A percentile compares a stretch with the other conserved stretches of the same genome.
These are phyloP conservation scores for Suillus weaverae DNA, from an alignment of 768 basidiomycete genomes.

Conservation along the genomic window DNA sequence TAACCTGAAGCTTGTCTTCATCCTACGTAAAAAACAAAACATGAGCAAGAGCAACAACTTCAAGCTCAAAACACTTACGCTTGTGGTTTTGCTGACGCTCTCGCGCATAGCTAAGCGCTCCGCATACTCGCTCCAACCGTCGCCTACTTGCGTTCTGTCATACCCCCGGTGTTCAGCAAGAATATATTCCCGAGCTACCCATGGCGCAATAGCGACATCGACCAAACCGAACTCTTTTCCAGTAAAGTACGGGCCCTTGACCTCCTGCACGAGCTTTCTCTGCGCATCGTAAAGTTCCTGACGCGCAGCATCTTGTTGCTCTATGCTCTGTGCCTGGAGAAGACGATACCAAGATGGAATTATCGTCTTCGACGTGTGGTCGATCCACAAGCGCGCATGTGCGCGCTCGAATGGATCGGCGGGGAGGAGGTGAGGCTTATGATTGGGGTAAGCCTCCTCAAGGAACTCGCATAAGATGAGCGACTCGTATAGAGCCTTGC, in stretches of 20 bases:
- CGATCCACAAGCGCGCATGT: constrained; percentile 54
- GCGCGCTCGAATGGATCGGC: constrained; percentile 52
- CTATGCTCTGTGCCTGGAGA: constrained; percentile 38
- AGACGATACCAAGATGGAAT: constrained; percentile 54
- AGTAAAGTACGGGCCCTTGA: constrained; percentile 55
- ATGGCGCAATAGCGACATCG: constrained; percentile 58
- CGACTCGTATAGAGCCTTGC: constrained; percentile 62
- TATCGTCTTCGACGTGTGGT: constrained; percentile 53
- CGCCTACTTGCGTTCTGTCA: constrained; percentile 41
- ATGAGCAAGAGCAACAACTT: neutral
- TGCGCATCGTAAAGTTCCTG: constrained; percentile 41
- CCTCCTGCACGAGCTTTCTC: constrained; percentile 35
- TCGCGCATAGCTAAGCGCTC: constrained; percentile 41
- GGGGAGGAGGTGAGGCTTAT: constrained; percentile 51
- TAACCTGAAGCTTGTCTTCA: constrained; percentile 43
- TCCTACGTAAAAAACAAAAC: constrained; percentile 25
- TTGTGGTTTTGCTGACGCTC: constrained; percentile 47
- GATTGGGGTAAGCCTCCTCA: constrained; percentile 51
- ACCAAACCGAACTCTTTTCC: constrained; percentile 55
- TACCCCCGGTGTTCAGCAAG: constrained; percentile 51
- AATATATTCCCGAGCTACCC: constrained; percentile 50
- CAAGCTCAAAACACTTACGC: constrained; percentile 27
- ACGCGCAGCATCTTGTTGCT: constrained; percentile 36
- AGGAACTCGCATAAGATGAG: constrained; percentile 65
- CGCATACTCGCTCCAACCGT: constrained; percentile 47